Conservation (phyloP, 1,139 yeast species). For the Suhomyces guaymorum region DNA sequence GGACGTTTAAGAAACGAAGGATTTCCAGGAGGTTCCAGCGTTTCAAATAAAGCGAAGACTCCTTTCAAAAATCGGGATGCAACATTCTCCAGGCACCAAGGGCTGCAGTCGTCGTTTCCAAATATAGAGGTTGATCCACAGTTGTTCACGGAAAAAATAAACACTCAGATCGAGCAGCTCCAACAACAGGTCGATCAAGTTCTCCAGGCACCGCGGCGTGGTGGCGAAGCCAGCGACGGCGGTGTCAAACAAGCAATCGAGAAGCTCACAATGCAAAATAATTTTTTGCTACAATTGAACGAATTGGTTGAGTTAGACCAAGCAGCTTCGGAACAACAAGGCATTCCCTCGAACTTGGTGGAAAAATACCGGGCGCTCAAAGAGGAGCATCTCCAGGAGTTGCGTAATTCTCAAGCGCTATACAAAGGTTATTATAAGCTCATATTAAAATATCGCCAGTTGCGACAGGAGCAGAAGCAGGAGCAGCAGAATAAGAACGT, state of each 20-base stretch:
- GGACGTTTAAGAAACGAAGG: no score
- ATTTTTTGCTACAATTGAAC: constrained; percentile 24
- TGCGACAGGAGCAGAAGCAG: constrained; percentile 25
- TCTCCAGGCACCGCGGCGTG: background rate
- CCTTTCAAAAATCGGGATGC: no score
- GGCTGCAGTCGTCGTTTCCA: no score
- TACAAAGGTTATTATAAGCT: constrained; percentile 43
- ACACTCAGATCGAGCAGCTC: constrained; percentile 16
- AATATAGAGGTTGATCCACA: no score
- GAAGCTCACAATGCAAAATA: constrained; percentile 24
- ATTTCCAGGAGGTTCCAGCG: no score
- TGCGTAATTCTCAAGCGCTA: constrained; percentile 30
- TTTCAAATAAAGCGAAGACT: no score
- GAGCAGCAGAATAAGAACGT: background rate
- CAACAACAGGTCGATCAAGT: constrained; percentile 20
- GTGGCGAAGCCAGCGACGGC: background rate
- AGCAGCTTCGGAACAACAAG: constrained; percentile 14
- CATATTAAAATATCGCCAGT: constrained; percentile 40
- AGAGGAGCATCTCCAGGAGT: constrained; percentile 33
- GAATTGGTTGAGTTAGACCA: constrained; percentile 22
- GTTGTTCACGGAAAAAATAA: constrained; percentile 8
- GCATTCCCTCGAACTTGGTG: constrained; percentile 16
- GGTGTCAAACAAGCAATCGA: constrained; percentile 12
- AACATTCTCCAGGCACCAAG: no score
- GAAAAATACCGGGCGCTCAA: constrained; percentile 33